Evolutionary conservation across 352 stramenopile species (phyloP).

Genomic region (Blastocystis sp.): DNA sequence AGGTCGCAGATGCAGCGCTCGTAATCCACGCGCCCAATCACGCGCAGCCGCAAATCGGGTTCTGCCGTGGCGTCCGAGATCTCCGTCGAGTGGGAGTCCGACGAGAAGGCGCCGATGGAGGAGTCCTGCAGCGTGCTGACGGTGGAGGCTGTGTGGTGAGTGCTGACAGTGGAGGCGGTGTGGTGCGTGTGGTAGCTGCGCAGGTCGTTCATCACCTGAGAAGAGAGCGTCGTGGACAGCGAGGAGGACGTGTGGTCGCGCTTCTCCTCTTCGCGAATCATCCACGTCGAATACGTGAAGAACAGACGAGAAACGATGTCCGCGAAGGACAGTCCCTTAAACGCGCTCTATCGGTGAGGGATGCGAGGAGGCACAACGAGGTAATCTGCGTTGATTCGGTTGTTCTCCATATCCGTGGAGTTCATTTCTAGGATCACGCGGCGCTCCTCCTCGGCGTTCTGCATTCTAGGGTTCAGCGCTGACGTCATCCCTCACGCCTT

Average conservation of each 20-base stretch:
- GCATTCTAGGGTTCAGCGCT: not conserved
- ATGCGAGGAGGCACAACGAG: not conserved
- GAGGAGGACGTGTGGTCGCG: not conserved
- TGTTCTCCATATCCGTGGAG: slow-evolving; percentile 59
- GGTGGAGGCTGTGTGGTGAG: slow-evolving; percentile 10
- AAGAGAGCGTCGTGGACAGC: not conserved
- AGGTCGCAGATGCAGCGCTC: slow-evolving; percentile 46
- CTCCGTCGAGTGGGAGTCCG: not conserved
- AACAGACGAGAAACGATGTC: slow-evolving; percentile 35
- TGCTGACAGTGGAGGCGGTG: slow-evolving; percentile 2
- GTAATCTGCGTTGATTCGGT: slow-evolving; percentile 25
- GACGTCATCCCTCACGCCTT: slow-evolving; percentile 18
- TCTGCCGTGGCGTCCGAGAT: not conserved
- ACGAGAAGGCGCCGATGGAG: slow-evolving; percentile 18
- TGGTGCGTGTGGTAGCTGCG: slow-evolving; percentile 30
- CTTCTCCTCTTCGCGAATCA: slow-evolving; percentile 30
- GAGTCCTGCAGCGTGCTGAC: slow-evolving; percentile 56
- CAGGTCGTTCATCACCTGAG: slow-evolving; percentile 7
- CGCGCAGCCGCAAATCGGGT: not conserved
- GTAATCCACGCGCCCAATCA: slow-evolving; percentile 52
- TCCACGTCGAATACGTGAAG: slow-evolving; percentile 46
- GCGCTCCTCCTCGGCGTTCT: slow-evolving; percentile 46
- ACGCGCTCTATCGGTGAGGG: not conserved
- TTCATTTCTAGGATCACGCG: slow-evolving; percentile 65
- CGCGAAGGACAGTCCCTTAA: not conserved